Percentiles rank a stretch among this genome's conserved stretches.
phyloP scores from a whole-genome alignment of 2,329 filamentous ascomycete genomes.

The Hypomyces perniciosus region DNA sequence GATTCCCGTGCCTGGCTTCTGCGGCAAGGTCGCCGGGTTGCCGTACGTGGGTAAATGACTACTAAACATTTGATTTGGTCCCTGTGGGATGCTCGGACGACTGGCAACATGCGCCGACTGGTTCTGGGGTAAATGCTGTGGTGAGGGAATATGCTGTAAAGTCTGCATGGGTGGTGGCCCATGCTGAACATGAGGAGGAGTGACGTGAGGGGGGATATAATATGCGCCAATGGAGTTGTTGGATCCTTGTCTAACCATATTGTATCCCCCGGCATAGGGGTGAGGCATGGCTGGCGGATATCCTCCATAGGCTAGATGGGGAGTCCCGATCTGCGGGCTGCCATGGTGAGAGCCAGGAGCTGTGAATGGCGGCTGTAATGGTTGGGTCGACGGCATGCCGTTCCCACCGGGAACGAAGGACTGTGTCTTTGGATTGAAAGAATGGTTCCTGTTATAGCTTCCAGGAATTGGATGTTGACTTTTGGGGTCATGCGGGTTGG shows the following conservation, averaged over 20 bases:
- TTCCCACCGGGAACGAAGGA: slow-evolving; percentile 69
- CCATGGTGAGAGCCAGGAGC: slow-evolving; percentile 45
- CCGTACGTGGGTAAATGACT: slow-evolving; percentile 51
- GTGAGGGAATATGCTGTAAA: slow-evolving; percentile 31
- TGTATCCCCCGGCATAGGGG: slow-evolving; percentile 43
- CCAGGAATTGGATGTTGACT: slow-evolving; percentile 78
- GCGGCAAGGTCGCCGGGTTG: slow-evolving; percentile 54
- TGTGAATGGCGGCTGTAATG: slow-evolving; percentile 42
- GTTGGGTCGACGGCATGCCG: slow-evolving; percentile 43
- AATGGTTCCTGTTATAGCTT: slow-evolving; percentile 69
- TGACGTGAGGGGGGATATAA: slow-evolving; percentile 30
- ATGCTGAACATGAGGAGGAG: slow-evolving; percentile 31
- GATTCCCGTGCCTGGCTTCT: slow-evolving; percentile 50
- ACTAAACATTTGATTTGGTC: slow-evolving; percentile 41
- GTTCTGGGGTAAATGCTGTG: slow-evolving; percentile 39
- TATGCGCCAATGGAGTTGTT: slow-evolving; percentile 49
- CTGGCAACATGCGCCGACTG: slow-evolving; percentile 37
- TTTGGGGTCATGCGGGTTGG: slow-evolving; percentile 64
- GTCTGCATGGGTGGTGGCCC: slow-evolving; percentile 35
- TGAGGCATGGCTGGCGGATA: slow-evolving; percentile 40
- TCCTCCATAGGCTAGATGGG: slow-evolving; percentile 44
- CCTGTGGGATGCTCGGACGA: slow-evolving; percentile 40
- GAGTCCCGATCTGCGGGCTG: slow-evolving; percentile 48
- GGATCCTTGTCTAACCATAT: slow-evolving; percentile 52
- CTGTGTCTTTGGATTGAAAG: slow-evolving; percentile 91